A percentile compares a stretch with the other conserved stretches of the same genome.
phyloP scores from a whole-genome alignment of 139 green algal species.

The Pseudopediastrum boryanum region DNA sequence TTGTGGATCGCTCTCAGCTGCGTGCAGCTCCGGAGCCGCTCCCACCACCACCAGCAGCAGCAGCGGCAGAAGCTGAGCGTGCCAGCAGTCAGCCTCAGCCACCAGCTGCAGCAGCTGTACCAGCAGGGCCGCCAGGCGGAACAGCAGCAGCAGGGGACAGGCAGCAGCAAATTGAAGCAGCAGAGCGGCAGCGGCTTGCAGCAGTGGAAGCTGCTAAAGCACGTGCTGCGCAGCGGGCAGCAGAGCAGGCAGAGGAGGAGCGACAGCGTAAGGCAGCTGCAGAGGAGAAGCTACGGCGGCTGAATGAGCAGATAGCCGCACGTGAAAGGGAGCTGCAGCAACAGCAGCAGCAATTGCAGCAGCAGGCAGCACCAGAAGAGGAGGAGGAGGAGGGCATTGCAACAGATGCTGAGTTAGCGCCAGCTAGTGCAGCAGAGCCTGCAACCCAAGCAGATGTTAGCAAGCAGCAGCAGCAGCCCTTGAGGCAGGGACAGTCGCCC shows the following conservation, averaged over 20 bases:
- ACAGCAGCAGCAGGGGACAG: slow-evolving; percentile 22
- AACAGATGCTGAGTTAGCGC: not conserved
- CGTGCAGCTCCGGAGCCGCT: not conserved
- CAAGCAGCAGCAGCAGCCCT: slow-evolving; percentile 18
- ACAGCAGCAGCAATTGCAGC: not conserved
- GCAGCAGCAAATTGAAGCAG: not conserved
- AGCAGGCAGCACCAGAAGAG: slow-evolving; percentile 4
- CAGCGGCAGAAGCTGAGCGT: not conserved
- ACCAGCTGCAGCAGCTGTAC: not conserved
- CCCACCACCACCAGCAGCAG: not conserved
- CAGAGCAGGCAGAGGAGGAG: slow-evolving; percentile 28
- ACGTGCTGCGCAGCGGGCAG: slow-evolving; percentile 11
- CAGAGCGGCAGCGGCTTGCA: slow-evolving; percentile 8
- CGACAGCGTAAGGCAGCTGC: slow-evolving; percentile 28
- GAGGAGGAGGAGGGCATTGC: no score
- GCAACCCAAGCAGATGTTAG: slow-evolving; percentile 11
- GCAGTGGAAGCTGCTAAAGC: slow-evolving; percentile 23
- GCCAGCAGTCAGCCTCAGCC: not conserved
- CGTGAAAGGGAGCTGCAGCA: not conserved
- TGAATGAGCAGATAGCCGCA: slow-evolving; percentile 34
- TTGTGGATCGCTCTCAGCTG: not conserved
- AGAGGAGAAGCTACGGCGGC: slow-evolving; percentile 28
- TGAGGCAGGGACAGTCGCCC: not conserved
- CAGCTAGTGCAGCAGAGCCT: not conserved
- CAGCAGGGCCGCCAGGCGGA: not conserved